Evolutionary conservation across 495 filamentous ascomycete genomes (phyloP), one percentile per base, ranked within the genome.

Genomic region (Penicillium cataractarum): DNA sequence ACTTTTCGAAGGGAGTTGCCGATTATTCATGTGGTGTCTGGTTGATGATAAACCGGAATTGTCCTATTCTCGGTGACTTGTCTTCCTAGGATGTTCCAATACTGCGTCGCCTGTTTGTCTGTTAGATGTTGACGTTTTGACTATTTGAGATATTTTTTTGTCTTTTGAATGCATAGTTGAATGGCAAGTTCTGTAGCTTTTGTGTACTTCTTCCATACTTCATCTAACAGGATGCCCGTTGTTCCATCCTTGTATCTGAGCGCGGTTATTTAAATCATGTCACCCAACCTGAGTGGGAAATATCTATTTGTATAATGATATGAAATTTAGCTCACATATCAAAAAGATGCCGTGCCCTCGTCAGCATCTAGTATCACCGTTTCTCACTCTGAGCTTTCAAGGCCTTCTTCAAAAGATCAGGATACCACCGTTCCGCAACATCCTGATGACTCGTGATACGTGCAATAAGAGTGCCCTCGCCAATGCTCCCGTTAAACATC

Each of bases 381-480:
- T 54, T 37, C 17, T 39, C 48, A 8, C 19, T 6, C 31, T 59
- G 57, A n/a, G 42, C 57, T 33, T 52, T 51, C 44, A 59, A 27
- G 3, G 57, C 57, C 48, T 59, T 21, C 42, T 27, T 12, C 22
- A 59, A 29, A 9, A 59, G 29, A 27, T 51, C 57, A 24, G 57
- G 57, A 51, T 59, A 59, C 44, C 46, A 59, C 32, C 57, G 57
- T 32, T 59, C 32, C 4, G 42, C 57, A 24, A 59, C 57, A 51
- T 60, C 58, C 12, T 90, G 90, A 75, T 97, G 93, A 60, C 88
- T 91, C 76, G 92, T 96, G 50, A 97, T 81, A 22, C 93, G 80
- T 68, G 94, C 94, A 73, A 90, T 83, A 57, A 93, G 74, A 37
- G 90, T 97, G 6, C 91, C 93, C 76, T 97, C 89, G 1, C 93